Conservation (phyloP, 2,329 filamentous ascomycete species). For the Aspergillus ibericus region DNA sequence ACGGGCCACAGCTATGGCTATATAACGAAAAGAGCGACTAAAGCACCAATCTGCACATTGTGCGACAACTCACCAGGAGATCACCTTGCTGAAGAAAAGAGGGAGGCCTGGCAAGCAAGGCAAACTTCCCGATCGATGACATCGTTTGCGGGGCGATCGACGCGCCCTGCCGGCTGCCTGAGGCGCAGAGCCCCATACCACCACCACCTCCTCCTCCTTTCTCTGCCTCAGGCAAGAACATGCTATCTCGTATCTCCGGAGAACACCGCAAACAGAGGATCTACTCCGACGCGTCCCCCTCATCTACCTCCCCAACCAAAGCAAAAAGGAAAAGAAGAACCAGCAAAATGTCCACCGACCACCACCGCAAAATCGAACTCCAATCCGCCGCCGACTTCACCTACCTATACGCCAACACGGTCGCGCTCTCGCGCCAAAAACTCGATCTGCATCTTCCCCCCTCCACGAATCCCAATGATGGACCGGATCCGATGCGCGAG, state of each 20-base stretch:
- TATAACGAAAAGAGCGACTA: background rate
- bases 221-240: background rate
- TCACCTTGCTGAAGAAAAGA: background rate
- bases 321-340: background rate
- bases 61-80: background rate
- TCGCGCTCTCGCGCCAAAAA: conserved; percentile 47
- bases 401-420: conserved; percentile 50
- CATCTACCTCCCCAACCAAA: background rate
- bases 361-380: conserved; percentile 53
- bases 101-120: background rate
- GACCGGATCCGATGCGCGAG: conserved; percentile 46
- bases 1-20: background rate
- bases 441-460: conserved; percentile 51
- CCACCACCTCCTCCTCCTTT: background rate
- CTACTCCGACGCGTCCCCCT: conserved; percentile 3
- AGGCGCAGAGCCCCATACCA: conserved; percentile 1
- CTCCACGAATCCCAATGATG: conserved; percentile 40
- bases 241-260: background rate
- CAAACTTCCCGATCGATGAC: conserved; percentile 21
- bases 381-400: conserved; percentile 51
- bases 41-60: background rate
- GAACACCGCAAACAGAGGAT: too few relatives aligned
- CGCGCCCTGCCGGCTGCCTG: conserved; percentile 10
- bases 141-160: conserved; percentile 20
- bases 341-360: conserved; percentile 30